Base-by-base conservation (phyloP, 2,329 filamentous ascomycete genomes). In the Curvularia sp. region DNA sequence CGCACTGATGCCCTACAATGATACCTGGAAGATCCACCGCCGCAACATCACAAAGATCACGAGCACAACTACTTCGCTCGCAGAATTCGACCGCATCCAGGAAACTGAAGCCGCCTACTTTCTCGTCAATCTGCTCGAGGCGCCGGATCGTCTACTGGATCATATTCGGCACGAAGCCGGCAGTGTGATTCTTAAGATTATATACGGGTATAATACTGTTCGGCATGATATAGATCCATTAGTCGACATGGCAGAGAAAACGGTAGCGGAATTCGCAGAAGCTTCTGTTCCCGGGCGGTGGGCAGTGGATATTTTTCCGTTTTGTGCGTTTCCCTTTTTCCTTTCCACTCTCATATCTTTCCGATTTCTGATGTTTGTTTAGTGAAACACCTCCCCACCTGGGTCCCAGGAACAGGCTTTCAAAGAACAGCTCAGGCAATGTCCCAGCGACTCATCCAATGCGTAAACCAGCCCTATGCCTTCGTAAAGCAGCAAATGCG, bases 281-380 rank as follows among this genome's bases (percentile, higher is more conserved):
- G 77, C 79, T 5, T 73, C 68, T 12, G 71, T 78, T 4, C 79
- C 81, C 1, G 80, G 81, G 6, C 73, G 68, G 7, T 84, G 77
- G 77, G 60, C 77, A 7, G 81, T 84, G 4, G 82, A 84, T 54
- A 67, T 80, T 0, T 59, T 84, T 1, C 82, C 82, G 4, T 75
- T 75, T 39, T 57, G 79, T 72, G 67, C 74, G 67, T 69, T 12
- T 4, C 10, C 9, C 22, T 18, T 7, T 2, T 18, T 10, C 15
- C 13, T 12, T 10, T 1, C 2, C 30, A 3, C 12, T 10, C 2
- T 2, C 30, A 3, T 22, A 7, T 2, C 12, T 18, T 6, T 43
- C 54, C 52, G 6, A 30, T 24, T 18, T 38, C 15, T 31, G 9
- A 31, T 8, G 3, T 12, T 31, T 31, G n/a, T 30, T 26, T 42